Evolutionary conservation across 2,329 filamentous ascomycete genomes (phyloP).

Genomic region (Juglanconis sp.): DNA sequence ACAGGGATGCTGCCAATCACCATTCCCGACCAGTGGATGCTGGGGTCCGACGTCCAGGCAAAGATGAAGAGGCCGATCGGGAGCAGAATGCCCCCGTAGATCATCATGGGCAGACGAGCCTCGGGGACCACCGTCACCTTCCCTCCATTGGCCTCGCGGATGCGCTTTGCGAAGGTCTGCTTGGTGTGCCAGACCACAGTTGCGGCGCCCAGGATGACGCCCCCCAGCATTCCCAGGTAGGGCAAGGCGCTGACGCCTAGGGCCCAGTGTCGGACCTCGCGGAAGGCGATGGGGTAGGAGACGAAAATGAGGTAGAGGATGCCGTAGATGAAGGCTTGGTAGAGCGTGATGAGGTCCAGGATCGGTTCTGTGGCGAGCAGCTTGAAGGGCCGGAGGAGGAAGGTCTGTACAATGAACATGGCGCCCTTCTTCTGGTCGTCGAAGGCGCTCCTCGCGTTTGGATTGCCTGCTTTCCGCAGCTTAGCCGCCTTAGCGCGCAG

Average conservation of each 20-base stretch:
- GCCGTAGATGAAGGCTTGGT: constrained; percentile 1
- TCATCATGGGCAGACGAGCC: constrained; percentile 58
- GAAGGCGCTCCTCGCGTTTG: background rate
- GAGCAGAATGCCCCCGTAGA: constrained; percentile 60
- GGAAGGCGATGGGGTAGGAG: background rate
- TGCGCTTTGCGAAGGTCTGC: background rate
- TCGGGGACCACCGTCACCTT: constrained; percentile 35
- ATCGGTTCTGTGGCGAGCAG: constrained; percentile 2
- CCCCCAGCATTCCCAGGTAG: constrained; percentile 35
- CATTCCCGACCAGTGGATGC: constrained; percentile 48
- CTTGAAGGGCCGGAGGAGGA: background rate
- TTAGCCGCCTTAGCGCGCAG: background rate
- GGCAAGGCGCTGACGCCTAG: constrained; percentile 23
- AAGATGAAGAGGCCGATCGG: constrained; percentile 67
- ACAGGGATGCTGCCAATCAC: constrained; percentile 31
- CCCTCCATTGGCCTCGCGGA: too few relatives aligned
- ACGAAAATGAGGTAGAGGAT: constrained; percentile 4
- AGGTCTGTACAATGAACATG: background rate
- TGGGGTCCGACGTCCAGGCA: constrained; percentile 60
- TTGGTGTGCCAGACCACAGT: constrained; percentile 19
- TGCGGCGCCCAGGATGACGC: constrained; percentile 30
- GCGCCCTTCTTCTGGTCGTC: background rate
- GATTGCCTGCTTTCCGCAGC: constrained; percentile 3
- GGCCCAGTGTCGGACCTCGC: background rate
- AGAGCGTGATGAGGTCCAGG: constrained; percentile 1